These are phyloP conservation scores for Botrytis elliptica DNA, from an alignment of 2,329 filamentous ascomycete genomes.

Conservation along the genomic window DNA sequence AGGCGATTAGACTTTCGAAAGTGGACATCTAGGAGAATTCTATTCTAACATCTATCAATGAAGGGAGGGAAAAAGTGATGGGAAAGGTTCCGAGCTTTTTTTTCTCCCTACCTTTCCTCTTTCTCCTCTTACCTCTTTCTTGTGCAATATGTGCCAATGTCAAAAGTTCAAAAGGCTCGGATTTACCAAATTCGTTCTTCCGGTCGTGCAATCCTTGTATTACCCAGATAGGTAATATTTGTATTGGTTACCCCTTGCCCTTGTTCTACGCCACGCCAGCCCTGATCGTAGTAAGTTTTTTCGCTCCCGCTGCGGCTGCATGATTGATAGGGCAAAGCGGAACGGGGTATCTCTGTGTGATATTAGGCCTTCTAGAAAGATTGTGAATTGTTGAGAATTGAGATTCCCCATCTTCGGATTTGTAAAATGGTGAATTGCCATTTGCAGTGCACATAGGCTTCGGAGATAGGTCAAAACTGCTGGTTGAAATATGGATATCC, in stretches of 20 bases:
- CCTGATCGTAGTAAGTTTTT: background rate
- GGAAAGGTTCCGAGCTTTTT: background rate
- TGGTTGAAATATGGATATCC: background rate
- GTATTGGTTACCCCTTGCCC: background rate
- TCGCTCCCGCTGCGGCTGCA: slow-evolving; percentile 13
- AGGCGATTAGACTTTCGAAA: slow-evolving; percentile 10
- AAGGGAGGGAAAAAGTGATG: background rate
- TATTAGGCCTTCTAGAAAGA: background rate
- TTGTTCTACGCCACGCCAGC: background rate
- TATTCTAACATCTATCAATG: background rate
- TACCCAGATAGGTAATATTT: background rate
- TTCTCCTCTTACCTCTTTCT: background rate
- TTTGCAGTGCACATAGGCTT: background rate
- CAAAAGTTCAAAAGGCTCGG: slow-evolving; percentile 15
- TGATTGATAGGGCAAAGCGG: slow-evolving; percentile 2
- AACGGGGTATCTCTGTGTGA: background rate
- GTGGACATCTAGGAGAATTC: slow-evolving; percentile 13
- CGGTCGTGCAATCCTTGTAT: background rate
- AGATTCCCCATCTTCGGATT: background rate
- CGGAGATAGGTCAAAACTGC: background rate
- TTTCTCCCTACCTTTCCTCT: background rate
- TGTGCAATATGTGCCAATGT: background rate
- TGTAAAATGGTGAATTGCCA: background rate
- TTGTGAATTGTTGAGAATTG: background rate
- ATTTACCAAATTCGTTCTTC: slow-evolving; percentile 14